Evolutionary conservation across 1,284 basidiomycete genomes (phyloP), one percentile per base, ranked within the genome.

Genomic region (Moesziomyces parantarcticus): DNA sequence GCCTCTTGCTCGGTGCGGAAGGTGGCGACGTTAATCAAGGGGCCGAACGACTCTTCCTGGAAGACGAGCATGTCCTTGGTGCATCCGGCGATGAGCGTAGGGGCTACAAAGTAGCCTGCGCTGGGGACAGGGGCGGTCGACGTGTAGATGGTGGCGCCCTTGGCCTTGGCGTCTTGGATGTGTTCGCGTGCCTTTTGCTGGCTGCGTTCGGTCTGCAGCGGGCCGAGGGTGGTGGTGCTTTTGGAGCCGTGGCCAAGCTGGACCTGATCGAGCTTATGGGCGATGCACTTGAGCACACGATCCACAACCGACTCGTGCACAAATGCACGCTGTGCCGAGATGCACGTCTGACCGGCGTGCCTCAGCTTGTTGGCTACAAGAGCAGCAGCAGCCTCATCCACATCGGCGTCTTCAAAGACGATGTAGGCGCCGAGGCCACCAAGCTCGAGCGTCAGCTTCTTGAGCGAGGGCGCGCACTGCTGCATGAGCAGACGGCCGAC

Each of bases 1-100:
- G 95, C 94, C 83, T 98, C 91, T 51, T 93, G 92, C 85, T 99
- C 96, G 0, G 92, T 92, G 81, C 91, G 89, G 84, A 99, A 99
- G 81, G 90, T 91, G 83, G 86, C 86, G 9, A 88, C 73, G 29
- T 84, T 86, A 13, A 87, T 87, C 26, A 87, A 76, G 3, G 82
- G 79, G 2, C 75, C 82, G 45, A 82, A 80, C 22, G 83, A 78
- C 68, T 83, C 82, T 47, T 83, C 82, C n/a, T 70, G 66, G 47
- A 77, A 79, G 39, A 78, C 82, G 21, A 83, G 83, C 47, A 90
- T 89, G 23, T 89, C 86, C 25, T 86, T 49, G 1, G 92, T 88
- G 22, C 97, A 92, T 75, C 95, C 91, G 18, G 89, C 88, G 41
- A 97, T 89, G 39, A 97, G 89, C 0, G 95, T 97, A 1, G 95